Conservation (phyloP, 2,329 filamentous ascomycete species). For the Leptographium galeiforme region DNA sequence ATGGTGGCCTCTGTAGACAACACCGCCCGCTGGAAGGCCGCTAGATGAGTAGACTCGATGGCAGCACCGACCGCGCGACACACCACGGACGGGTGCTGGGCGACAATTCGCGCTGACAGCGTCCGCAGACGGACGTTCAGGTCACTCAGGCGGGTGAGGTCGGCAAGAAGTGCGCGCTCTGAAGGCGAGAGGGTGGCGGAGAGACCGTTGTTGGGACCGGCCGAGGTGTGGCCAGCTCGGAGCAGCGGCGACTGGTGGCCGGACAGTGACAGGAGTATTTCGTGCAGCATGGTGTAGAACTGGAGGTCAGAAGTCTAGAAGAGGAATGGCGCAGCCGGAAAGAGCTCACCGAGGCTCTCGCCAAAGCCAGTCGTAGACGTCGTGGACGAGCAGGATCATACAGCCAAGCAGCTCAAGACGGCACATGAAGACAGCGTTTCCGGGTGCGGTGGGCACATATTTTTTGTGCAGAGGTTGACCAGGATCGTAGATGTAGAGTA, state of each 20-base stretch:
- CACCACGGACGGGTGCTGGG: conserved; percentile 63
- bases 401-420: conserved; percentile 11
- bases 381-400: conserved; percentile 10
- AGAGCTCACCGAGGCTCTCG: not conserved
- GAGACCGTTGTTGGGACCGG: conserved; percentile 18
- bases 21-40: conserved; percentile 69
- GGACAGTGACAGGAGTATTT: conserved; percentile 91
- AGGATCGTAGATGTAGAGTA: too few relatives aligned
- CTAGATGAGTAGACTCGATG: conserved; percentile 61
- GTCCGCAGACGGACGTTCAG: conserved; percentile 61
- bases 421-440: conserved; percentile 6
- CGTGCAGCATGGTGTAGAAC: conserved; percentile 66
- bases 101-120: conserved; percentile 52
- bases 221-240: conserved; percentile 35
- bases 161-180: conserved; percentile 68
- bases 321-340: not conserved
- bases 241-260: conserved; percentile 87
- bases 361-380: conserved; percentile 4
- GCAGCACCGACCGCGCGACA: conserved; percentile 78
- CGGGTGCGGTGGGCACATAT: not conserved
- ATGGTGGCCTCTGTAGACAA: conserved; percentile 73
- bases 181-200: conserved; percentile 52
- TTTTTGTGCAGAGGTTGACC: not conserved
- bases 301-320: not conserved
- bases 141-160: conserved; percentile 63